phyloP scores from a whole-genome alignment of 2,329 filamentous ascomycete genomes.

The Aspergillus tubingensis region DNA sequence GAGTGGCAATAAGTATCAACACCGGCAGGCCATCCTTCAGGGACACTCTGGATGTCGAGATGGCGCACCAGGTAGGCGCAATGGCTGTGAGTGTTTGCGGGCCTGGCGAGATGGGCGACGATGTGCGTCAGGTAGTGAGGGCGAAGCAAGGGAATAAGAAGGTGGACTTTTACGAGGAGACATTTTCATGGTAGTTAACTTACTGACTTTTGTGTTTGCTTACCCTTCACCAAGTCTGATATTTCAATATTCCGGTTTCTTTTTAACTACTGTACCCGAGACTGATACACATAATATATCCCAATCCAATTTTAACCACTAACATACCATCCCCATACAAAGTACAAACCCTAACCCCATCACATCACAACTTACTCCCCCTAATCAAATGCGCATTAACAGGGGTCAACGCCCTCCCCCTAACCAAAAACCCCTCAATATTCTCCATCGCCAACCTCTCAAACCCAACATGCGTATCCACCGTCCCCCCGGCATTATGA shows the following conservation, averaged over 20 bases:
- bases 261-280: neutral
- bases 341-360: too few species aligned
- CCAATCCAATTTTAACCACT: neutral
- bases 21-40: conserved; percentile 32
- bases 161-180: conserved; percentile 40
- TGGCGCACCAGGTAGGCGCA: conserved; percentile 33
- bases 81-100: conserved; percentile 43
- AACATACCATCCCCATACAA: neutral
- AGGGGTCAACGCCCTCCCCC: conserved; percentile 49
- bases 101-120: conserved; percentile 40
- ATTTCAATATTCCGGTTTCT: conserved; percentile 22
- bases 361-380: neutral
- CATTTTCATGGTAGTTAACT: conserved; percentile 36
- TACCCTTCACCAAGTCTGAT: too few species aligned
- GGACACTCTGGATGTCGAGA: conserved; percentile 28
- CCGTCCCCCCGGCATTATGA: conserved; percentile 53
- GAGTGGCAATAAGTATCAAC: conserved; percentile 28
- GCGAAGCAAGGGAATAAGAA: conserved; percentile 30
- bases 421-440: conserved; percentile 36
- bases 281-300: neutral
- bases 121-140: conserved; percentile 36
- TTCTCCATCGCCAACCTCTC: conserved; percentile 53
- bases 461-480: conserved; percentile 54
- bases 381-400: conserved; percentile 62
- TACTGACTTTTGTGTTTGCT: neutral